Percentiles rank a stretch among this genome's conserved stretches.
These are phyloP conservation scores for Glomus cerebriforme DNA, from an alignment of 192 early-diverging fungal genomes.

Conservation along the genomic window DNA sequence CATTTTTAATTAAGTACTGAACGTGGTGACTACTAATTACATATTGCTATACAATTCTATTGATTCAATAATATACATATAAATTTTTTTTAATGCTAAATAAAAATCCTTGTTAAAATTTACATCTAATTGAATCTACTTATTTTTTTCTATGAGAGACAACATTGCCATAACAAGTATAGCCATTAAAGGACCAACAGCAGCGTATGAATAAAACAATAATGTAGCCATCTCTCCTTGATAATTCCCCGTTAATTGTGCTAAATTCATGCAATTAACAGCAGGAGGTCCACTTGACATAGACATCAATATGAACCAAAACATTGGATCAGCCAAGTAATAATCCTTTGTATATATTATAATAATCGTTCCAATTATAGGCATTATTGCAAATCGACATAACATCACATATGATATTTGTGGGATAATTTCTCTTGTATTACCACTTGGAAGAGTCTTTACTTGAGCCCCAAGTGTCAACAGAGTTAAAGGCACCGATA, in stretches of 20 bases:
- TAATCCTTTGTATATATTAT: constrained; percentile 10
- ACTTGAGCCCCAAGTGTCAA: constrained; percentile 35
- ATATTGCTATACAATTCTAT: too few relatives aligned
- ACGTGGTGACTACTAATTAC: too few relatives aligned
- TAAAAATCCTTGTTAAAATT: too few relatives aligned
- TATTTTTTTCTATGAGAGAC: not conserved
- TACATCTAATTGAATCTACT: too few relatives aligned
- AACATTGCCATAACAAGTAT: constrained; percentile 16
- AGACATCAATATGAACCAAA: constrained; percentile 32
- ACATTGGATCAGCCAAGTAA: constrained; percentile 32
- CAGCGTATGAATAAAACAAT: constrained; percentile 33
- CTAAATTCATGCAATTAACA: constrained; percentile 34
- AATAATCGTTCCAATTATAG: constrained; percentile 9
- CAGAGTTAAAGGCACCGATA: constrained; percentile 25
- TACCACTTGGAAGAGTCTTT: constrained; percentile 23
- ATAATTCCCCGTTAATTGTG: constrained; percentile 23
- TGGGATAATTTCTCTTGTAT: not conserved
- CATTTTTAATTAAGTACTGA: too few relatives aligned
- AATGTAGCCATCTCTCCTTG: constrained; percentile 31
- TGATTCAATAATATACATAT: too few relatives aligned
- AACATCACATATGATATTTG: constrained; percentile 9
- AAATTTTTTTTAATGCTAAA: too few relatives aligned
- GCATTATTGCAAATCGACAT: constrained; percentile 28
- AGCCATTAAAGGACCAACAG: not conserved
- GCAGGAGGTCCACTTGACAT: constrained; percentile 31